Percentiles rank a stretch among this genome's conserved stretches.
phyloP scores from a whole-genome alignment of 1,139 yeast genomes.

The Torulaspora pretoriensis region DNA sequence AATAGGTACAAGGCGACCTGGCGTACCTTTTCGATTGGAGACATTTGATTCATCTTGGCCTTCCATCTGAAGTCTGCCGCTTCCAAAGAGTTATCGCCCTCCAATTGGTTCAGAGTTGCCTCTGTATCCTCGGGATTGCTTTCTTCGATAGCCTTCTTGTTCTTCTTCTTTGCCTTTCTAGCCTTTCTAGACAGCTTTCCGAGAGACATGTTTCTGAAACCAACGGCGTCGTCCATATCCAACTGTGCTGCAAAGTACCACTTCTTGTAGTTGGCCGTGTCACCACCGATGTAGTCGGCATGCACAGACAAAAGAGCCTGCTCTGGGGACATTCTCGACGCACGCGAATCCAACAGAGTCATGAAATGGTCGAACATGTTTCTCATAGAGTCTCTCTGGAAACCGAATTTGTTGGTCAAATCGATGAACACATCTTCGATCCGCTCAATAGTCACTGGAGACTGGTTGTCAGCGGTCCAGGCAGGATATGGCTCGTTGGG shows the following conservation, averaged over 20 bases:
- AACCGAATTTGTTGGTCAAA: conserved; percentile 86
- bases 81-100: conserved; percentile 77
- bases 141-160: conserved; percentile 57
- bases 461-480: conserved; percentile 90
- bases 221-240: conserved; percentile 77
- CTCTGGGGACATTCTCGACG: conserved; percentile 95
- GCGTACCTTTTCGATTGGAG: conserved; percentile 77
- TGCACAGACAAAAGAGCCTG: conserved; percentile 90
- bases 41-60: conserved; percentile 61
- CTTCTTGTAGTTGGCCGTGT: conserved; percentile 82
- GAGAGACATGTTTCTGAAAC: conserved; percentile 72
- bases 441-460: conserved; percentile 79
- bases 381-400: conserved; percentile 96
- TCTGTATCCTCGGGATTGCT: conserved; percentile 47
- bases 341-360: conserved; percentile 89
- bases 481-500: conserved; percentile 87
- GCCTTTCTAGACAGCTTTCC: conserved; percentile 61
- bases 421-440: conserved; percentile 90
- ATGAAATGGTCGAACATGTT: conserved; percentile 95
- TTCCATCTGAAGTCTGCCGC: conserved; percentile 88
- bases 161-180: conserved; percentile 52
- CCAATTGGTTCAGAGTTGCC: conserved; percentile 57
- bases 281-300: conserved; percentile 96
- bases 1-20: conserved; percentile 85
- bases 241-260: conserved; percentile 96